Evolutionary conservation across 495 filamentous ascomycete species (phyloP).

Genomic region (Penicillium mononematosum): DNA sequence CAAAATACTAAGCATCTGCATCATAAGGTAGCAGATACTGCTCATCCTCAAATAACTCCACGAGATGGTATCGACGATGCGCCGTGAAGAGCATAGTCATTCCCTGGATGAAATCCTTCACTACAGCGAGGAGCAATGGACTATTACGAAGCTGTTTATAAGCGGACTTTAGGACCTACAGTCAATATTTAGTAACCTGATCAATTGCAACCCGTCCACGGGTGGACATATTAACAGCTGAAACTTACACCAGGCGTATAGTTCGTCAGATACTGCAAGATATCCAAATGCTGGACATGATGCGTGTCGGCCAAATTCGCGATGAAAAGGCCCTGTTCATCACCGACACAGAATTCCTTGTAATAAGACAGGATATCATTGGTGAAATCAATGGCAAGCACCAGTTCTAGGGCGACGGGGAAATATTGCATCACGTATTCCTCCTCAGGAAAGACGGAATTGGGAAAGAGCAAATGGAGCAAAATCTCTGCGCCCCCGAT

Average conservation of each 20-base stretch:
- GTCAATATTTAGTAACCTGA: background rate
- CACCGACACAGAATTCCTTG: background rate
- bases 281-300: background rate
- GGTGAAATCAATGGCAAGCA: background rate
- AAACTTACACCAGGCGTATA: background rate
- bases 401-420: background rate
- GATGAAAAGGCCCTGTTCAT: background rate
- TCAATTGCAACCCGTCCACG: background rate
- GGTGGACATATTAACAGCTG: background rate
- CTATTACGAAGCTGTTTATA: slow-evolving; percentile 16
- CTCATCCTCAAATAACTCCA: slow-evolving; percentile 39
- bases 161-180: background rate
- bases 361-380: background rate
- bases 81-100: background rate
- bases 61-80: slow-evolving; percentile 32
- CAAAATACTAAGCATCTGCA: background rate
- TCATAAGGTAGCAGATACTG: background rate
- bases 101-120: slow-evolving; percentile 31
- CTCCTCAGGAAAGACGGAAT: background rate
- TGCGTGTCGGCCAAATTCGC: background rate
- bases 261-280: background rate
- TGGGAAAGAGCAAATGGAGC: background rate
- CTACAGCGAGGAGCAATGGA: slow-evolving; percentile 68
- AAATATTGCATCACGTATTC: background rate
- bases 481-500: background rate